Percentiles rank a stretch among this genome's conserved stretches.
Evolutionary conservation across 2,329 filamentous ascomycete genomes (phyloP).

Genomic region (Monilinia fructigena): DNA sequence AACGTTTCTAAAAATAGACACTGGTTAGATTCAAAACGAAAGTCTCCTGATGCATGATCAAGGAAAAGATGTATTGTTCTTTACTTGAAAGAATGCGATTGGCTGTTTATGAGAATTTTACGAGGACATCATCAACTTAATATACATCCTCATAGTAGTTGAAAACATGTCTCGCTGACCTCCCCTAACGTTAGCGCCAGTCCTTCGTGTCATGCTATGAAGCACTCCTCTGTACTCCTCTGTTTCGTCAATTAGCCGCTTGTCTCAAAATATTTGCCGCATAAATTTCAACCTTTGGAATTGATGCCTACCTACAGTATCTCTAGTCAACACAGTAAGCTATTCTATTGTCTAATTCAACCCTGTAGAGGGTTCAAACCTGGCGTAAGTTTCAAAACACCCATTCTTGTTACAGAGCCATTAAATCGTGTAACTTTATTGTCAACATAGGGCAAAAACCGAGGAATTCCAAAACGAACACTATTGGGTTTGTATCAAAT

Average conservation of each 20-base stretch:
- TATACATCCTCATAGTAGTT: conserved; percentile 1
- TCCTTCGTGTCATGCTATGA: conserved; percentile 13
- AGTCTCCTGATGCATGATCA: not conserved
- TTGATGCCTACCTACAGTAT: not conserved
- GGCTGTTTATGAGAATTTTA: not conserved
- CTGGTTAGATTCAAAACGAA: conserved; percentile 3
- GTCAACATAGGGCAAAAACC: not conserved
- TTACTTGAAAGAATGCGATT: not conserved
- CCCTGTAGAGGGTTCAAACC: conserved; percentile 3
- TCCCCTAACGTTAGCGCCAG: conserved; percentile 3
- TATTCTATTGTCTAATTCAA: conserved; percentile 14
- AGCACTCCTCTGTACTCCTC: conserved; percentile 19
- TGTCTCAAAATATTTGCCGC: conserved; percentile 14
- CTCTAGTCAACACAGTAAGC: not conserved
- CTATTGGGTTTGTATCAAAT: conserved; percentile 14
- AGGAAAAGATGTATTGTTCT: not conserved
- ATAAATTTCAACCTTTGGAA: not conserved
- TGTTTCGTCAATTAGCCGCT: conserved; percentile 19
- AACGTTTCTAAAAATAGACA: conserved; percentile 15
- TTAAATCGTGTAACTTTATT: not conserved
- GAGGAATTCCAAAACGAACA: not conserved
- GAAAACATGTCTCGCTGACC: not conserved
- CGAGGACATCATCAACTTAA: conserved; percentile 7
- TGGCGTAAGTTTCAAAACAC: not conserved
- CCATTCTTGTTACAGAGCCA: conserved; percentile 1